Percentiles rank a stretch among this genome's conserved stretches.
Evolutionary conservation across 2,329 filamentous ascomycete genomes (phyloP).

Genomic region (Penicillium freii): DNA sequence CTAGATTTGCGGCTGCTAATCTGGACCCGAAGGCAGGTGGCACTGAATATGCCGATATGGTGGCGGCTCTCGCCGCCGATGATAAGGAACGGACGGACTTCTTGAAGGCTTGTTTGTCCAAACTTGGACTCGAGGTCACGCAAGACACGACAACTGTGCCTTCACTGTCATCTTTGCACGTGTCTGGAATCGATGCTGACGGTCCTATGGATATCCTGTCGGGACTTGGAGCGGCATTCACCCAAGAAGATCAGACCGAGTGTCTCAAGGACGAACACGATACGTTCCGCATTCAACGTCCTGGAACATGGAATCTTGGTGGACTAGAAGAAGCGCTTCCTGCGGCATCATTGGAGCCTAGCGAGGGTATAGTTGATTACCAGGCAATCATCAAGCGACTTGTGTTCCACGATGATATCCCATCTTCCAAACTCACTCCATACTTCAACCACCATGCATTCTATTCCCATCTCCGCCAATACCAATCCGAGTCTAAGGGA

Average conservation of each 20-base stretch:
- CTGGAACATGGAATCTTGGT: conserved; percentile 59
- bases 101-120: conserved; percentile 72
- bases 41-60: conserved; percentile 67
- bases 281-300: conserved; percentile 73
- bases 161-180: conserved; percentile 76
- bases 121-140: conserved; percentile 77
- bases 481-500: conserved; percentile 58
- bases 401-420: conserved; percentile 69
- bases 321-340: conserved; percentile 56
- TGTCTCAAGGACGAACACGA: conserved; percentile 80
- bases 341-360: conserved; percentile 26
- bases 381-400: conserved; percentile 70
- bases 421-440: conserved; percentile 71
- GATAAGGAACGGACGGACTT: conserved; percentile 71
- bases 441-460: conserved; percentile 82
- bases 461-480: conserved; percentile 68
- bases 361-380: conserved; percentile 70
- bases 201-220: conserved; percentile 67
- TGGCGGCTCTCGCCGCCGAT: conserved; percentile 65
- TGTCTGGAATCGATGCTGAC: conserved; percentile 66
- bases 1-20: conserved; percentile 78
- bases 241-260: conserved; percentile 63
- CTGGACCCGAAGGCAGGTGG: conserved; percentile 66
- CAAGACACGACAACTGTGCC: conserved; percentile 68
- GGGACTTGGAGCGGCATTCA: conserved; percentile 64